Evolutionary conservation across 2,329 filamentous ascomycete species (phyloP).

Genomic region (Coleophoma crateriformis): DNA sequence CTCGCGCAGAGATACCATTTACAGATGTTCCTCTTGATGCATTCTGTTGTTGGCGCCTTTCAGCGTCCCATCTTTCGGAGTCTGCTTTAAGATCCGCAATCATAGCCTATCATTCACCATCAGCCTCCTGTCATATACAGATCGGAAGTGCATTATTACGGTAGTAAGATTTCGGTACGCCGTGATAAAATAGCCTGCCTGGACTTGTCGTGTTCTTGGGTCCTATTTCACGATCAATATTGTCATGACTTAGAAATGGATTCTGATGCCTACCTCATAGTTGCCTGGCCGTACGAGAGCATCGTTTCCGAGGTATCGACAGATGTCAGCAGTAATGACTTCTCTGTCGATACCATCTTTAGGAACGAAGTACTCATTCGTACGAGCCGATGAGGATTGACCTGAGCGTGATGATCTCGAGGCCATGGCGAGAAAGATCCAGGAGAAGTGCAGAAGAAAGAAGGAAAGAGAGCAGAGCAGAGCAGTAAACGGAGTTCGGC

Average conservation of each 20-base stretch:
- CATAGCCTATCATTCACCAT: slow-evolving; percentile 38
- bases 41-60: slow-evolving; percentile 19
- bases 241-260: too few relatives aligned
- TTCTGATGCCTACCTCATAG: slow-evolving; percentile 54
- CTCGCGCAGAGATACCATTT: slow-evolving; percentile 28
- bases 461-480: slow-evolving; percentile 20
- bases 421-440: slow-evolving; percentile 16
- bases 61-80: slow-evolving; percentile 41
- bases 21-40: slow-evolving; percentile 19
- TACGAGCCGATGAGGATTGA: slow-evolving; percentile 38
- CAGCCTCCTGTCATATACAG: slow-evolving; percentile 7
- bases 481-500: slow-evolving; percentile 6
- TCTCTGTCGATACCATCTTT: slow-evolving; percentile 78
- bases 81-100: slow-evolving; percentile 48
- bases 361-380: slow-evolving; percentile 77
- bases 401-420: slow-evolving; percentile 21
- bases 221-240: slow-evolving; percentile 34
- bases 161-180: slow-evolving; percentile 75
- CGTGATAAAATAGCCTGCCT: slow-evolving; percentile 71
- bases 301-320: slow-evolving; percentile 78
- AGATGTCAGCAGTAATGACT: slow-evolving; percentile 80
- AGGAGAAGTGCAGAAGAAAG: slow-evolving; percentile 24
- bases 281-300: slow-evolving; percentile 70
- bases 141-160: slow-evolving; percentile 38
- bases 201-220: slow-evolving; percentile 50